Base-by-base conservation (phyloP, 2,329 filamentous ascomycete genomes). In the Orbilia quercus region DNA sequence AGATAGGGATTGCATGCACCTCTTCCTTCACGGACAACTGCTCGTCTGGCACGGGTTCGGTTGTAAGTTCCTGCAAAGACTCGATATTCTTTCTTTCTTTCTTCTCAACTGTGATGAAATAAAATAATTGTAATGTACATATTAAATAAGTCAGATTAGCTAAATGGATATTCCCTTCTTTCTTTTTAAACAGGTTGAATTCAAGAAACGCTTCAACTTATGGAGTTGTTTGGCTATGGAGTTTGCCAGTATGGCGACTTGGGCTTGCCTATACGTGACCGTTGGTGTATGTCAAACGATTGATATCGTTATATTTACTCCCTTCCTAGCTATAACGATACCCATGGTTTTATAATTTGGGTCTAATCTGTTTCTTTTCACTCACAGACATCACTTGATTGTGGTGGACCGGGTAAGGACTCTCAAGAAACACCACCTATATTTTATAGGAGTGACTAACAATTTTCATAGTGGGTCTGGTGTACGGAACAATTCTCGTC, bases 201-300 rank as follows among this genome's bases (percentile, higher is more conserved):
- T 74, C 7, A 69, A 74, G 63, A 74, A 74, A 44, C 59, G 70
- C 36, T 74, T 74, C 57, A 74, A 55, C 36, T 40, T 74, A 63
- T 74, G 70, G 70, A 74, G 70, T 34, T 67, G 62, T 22, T 55
- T 74, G 40, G 70, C 70, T 1, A 67, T 74, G 70, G 70, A 74
- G 34, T 74, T 74, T 47, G 55, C 70, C 45, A 64, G 63, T 51
- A 74, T 74, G 70, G 70, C 70, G 45, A 74, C 70, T 23, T 67
- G 63, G 62, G 62, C 64, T 31, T 74, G 70, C 31, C 70, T 74
- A 45, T 74, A 64, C 42, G 70, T 74, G 44, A 74, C 70, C 23
- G 55, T 74, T 44, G 70, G 70, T 66, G 69, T 73, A 73, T 73
- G 69, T 73, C 36, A 20, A 48, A 31, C 4, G 22, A 48, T 54